Evolutionary conservation across 208 protist species (phyloP), one percentile per base, ranked within the genome.

Genomic region (Crithidia mellificae): DNA sequence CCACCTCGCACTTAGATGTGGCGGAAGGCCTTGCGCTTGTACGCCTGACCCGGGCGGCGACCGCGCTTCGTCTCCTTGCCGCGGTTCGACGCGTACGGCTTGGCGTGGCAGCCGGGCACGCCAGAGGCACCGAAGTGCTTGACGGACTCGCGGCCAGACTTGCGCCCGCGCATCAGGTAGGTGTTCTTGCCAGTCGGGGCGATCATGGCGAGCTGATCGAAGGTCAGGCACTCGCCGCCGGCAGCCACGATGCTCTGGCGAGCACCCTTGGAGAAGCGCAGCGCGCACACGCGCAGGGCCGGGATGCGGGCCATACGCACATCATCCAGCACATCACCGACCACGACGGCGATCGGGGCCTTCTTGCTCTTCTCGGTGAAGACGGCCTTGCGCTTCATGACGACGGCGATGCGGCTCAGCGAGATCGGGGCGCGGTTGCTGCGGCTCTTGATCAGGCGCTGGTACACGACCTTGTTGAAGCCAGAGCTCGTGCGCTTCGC

Each of bases 241-340:
- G 98, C 98, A 43, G 96, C 96, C 44, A 97, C 74, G 81, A 99
- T 99, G 85, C 98, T 96, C 51, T 96, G 92, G 81, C 98, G 98
- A 57, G 98, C 99, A 68, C 83, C 93, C 76, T 99, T 97, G 63
- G 99, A 99, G 90, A 99, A 98, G 74, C 92, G 92, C 43, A 99
- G 98, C 41, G 99, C 99, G 87, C 95, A 98, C 54, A 99, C 91
- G 52, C 87, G 95, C 41, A 99, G 74, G 57, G 96, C 95, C 64
- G 98, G 97, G 69, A 98, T 86, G 61, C 98, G 95, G 63, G 94
- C 69, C 66, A 99, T 81, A 81, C 99, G 98, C 25, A 96, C 89
- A 80, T 99, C 99, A 79, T 99, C 98, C 66, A 99, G 99, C 47
- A 99, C 94, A 29, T 98, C 98, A 71, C 98, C 98, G 57, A 99